Evolutionary conservation across 495 filamentous ascomycete species (phyloP), one percentile per base, ranked within the genome.

Genomic region (Daldinia childiae): DNA sequence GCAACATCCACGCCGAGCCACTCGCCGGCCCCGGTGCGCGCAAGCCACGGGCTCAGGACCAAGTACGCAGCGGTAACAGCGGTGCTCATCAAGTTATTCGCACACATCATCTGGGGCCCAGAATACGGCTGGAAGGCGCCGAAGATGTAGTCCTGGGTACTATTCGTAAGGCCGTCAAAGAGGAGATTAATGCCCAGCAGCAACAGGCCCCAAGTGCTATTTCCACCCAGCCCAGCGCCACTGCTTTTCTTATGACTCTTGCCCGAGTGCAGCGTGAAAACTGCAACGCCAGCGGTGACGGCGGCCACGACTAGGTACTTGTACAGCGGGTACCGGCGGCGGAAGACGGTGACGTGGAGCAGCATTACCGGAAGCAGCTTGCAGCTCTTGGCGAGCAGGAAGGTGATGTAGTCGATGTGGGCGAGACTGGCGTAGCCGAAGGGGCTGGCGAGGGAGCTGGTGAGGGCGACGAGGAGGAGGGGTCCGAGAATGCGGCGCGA

Each of bases 51-150:
- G 70, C 89, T 90, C 21, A 94, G 76, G 43, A 94, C 72, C 24
- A 99, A 87, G 66, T 95, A 98, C 1, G 78, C 73, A 34, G 87
- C 83, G 3, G 93, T 98, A 56, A 98, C 79, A 32, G 86, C 66
- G 0, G 93, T 94, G 43, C 86, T 89, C 71, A 98, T 88, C 34
- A 97, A 79, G 74, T 98, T 98, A 75, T 97, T 92, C n/a, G 95
- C 96, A 65, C 93, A 93, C 95, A 99, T 99, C 95, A 99, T 98
- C 87, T 98, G 96, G 58, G 95, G 93, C 2, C 96, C 96, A 14
- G 88, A 85, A 79, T 94, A 97, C 19, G 88, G 86, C 69, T 87
- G 88, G 79, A 91, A 94, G 8, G 88, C 87, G 58, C 77, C 78
- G 79, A 98, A 98, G 80, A 99, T 93, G 79, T 97, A 90, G 79